These are phyloP conservation scores for Didymella pinodella DNA, from an alignment of 2,329 filamentous ascomycete genomes.

Conservation along the genomic window DNA sequence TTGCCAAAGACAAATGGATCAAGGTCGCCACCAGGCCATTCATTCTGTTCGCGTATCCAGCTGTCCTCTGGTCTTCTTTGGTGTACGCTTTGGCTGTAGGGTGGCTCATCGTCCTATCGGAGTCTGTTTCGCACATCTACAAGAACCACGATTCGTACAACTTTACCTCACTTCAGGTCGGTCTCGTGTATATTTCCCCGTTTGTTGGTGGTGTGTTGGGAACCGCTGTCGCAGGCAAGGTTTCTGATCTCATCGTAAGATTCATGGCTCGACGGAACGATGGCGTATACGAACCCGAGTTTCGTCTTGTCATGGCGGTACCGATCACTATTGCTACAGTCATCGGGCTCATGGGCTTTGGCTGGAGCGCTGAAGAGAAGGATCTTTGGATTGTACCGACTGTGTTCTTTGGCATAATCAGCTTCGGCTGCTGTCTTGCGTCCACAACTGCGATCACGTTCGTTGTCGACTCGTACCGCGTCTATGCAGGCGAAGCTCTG, in stretches of 20 bases:
- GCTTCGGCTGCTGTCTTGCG: constrained; percentile 89
- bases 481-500: constrained; percentile 91
- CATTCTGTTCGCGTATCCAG: constrained; percentile 85
- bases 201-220: constrained; percentile 78
- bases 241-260: constrained; percentile 85
- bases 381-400: constrained; percentile 92
- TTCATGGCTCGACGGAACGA: constrained; percentile 85
- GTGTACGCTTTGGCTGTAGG: constrained; percentile 89
- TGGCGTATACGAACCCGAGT: constrained; percentile 96
- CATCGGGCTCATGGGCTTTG: constrained; percentile 91
- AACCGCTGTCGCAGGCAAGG: constrained; percentile 87
- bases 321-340: constrained; percentile 81
- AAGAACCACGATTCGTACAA: constrained; percentile 74
- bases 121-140: constrained; percentile 84
- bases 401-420: constrained; percentile 89
- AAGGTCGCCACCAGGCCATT: constrained; percentile 81
- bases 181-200: constrained; percentile 87
- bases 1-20: constrained; percentile 77
- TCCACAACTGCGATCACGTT: constrained; percentile 94
- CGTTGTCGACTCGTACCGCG: constrained; percentile 89
- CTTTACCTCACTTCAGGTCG: constrained; percentile 81
- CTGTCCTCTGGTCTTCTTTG: constrained; percentile 85
- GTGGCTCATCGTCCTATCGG: constrained; percentile 94
- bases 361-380: constrained; percentile 81
- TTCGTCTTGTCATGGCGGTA: constrained; percentile 69